Evolutionary conservation across 2,329 filamentous ascomycete genomes (phyloP), one percentile per base, ranked within the genome.

Genomic region (Talaromyces sp.): DNA sequence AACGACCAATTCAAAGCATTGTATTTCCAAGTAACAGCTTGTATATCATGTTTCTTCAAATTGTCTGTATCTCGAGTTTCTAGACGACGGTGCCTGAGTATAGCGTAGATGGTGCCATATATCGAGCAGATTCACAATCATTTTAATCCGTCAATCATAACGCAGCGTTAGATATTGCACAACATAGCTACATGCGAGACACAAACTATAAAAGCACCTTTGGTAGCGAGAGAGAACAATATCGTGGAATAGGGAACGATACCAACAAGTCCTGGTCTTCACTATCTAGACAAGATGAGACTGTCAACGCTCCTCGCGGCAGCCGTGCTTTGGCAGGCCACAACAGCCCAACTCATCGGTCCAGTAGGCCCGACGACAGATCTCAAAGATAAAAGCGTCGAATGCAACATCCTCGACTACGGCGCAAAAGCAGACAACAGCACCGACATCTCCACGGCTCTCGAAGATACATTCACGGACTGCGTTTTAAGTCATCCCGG

Each of bases 391-490:
- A 76, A 76, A 56, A 67, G 56, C 0, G 66, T 58, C 7, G 66
- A 69, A 46, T 76, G 74, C 65, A 76, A 69, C 57, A 67, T 75
- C n/a, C 67, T 75, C 8, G 60, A 75, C 60, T 72, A 74, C 61
- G 69, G 72, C 12, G 70, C 66, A 6, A 64, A 68, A 6, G 67
- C 70, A 5, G 70, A 74, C 57, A 75, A 73, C 44, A 61, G 58
- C n/a, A 75, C 73, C 0, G 71, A 75, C 60, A 63, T 75, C 52
- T 71, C 69, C 0, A 63, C 67, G 23, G 69, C 74, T 0, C 68
- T 76, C 2, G 65, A 68, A 9, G 44, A 60, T 9, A 65, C 74
- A 7, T 75, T 75, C 58, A 63, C 54, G 3, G 40, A 66, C 0
- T 76, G 73, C 60, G 70, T 62, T 4, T 52, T 35, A 25, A 56